These are phyloP conservation scores for Fusarium begoniae DNA, from an alignment of 2,329 filamentous ascomycete species.

Conservation along the genomic window DNA sequence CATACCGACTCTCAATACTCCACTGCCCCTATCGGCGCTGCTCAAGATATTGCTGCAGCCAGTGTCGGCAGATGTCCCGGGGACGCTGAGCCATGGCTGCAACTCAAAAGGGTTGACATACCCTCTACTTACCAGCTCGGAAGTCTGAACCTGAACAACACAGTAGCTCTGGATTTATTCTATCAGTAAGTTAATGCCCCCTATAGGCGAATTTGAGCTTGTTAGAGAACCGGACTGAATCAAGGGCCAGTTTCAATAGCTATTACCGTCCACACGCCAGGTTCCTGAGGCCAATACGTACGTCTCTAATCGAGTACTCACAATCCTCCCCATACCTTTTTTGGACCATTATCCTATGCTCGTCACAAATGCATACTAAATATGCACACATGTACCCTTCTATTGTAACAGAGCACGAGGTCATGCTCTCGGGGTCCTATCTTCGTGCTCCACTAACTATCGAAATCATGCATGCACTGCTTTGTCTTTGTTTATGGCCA, in stretches of 20 bases:
- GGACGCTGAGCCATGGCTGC: background rate
- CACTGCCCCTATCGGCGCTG: too few relatives aligned
- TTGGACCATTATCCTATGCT: background rate
- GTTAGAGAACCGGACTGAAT: background rate
- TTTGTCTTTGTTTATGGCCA: background rate
- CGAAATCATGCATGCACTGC: background rate
- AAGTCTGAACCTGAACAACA: background rate
- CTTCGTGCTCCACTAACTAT: background rate
- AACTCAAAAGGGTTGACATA: background rate
- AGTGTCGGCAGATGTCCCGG: fast-evolving
- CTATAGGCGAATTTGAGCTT: fast-evolving
- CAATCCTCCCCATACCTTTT: background rate
- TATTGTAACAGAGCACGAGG: background rate
- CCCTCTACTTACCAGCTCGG: background rate
- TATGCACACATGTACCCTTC: background rate
- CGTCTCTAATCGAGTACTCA: background rate
- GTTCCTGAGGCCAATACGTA: background rate
- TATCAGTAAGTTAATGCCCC: background rate
- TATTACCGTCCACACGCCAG: background rate
- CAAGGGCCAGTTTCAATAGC: fast-evolving
- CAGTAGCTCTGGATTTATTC: background rate
- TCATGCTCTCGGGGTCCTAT: background rate
- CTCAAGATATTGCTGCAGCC: background rate
- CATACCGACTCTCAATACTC: background rate
- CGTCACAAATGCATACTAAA: background rate